Base-by-base conservation (phyloP, 2,329 filamentous ascomycete species). In the Fusarium oligoseptatum region DNA sequence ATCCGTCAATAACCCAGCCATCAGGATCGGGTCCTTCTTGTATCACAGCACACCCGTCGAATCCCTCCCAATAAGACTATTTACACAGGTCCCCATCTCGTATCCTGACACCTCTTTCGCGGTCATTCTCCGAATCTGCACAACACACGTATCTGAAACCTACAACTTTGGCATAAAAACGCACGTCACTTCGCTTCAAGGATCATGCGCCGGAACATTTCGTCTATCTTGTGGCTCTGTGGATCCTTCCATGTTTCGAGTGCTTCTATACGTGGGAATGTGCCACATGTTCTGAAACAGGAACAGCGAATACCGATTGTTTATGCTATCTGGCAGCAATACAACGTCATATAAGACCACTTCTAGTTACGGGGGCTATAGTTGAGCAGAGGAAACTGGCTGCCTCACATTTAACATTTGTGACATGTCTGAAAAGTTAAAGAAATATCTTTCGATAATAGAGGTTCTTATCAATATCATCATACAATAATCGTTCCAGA, bases 211-310 rank as follows among this genome's bases (percentile, higher is more conserved):
- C 11, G 11, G 32, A 34, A 34, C 11, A 4, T 12, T 34, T 52
- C 48, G 17, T 52, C 27, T 32, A 52, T 52, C 48, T 52, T 50
- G 41, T 50, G 60, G 43, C 43, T 17, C 7, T 52, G 60, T 52
- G 60, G 60, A 50, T 62, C 32, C 27, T 39, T 34, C 6, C 8
- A 17, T 27, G 41, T 24, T 48, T 36, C 60, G 29, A 48, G 32
- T 34, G 27, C 43, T 22, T 15, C n/a, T 15, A 48, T 32, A 34
- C 22, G 34, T 43, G 11, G 22, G 37, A 20, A 34, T 34, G 32
- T 63, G 43, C 43, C 43, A 63, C 43, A 52, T 63, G 41, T 61
- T 61, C 41, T 5, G 41, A 45, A 41, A 60, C 39, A 15, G 15
- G 15, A 20, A 61, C 60, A 60, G 22, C 57, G 27, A 29, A 24